phyloP scores from a whole-genome alignment of 768 basidiomycete species.

The Mycena amicta region DNA sequence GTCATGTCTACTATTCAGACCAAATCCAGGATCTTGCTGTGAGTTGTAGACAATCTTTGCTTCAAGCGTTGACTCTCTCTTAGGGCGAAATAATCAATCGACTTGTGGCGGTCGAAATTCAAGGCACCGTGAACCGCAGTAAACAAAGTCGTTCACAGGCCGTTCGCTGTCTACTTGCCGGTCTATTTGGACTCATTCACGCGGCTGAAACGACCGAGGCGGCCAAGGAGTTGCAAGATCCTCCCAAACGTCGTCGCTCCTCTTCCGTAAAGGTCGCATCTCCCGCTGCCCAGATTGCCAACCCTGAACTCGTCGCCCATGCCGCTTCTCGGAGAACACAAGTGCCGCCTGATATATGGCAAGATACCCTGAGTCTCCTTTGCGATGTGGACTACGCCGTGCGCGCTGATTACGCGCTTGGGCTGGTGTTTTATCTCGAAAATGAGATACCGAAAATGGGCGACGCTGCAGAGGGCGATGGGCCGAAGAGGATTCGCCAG shows the following conservation, averaged over 20 bases:
- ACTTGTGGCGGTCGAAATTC: slow-evolving; percentile 69
- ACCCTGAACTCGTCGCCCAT: slow-evolving; percentile 31
- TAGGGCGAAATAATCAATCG: slow-evolving; percentile 78
- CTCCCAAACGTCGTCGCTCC: slow-evolving; percentile 29
- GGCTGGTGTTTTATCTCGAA: slow-evolving; percentile 74
- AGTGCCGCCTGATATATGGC: slow-evolving; percentile 85
- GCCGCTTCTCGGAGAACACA: slow-evolving; percentile 57
- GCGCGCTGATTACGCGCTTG: slow-evolving; percentile 74
- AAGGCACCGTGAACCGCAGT: slow-evolving; percentile 50
- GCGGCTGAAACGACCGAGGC: slow-evolving; percentile 57
- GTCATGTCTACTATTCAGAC: slow-evolving; percentile 94
- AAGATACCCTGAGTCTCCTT: slow-evolving; percentile 83
- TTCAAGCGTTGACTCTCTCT: slow-evolving; percentile 2
- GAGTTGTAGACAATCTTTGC: slow-evolving; percentile 23
- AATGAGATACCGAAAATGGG: slow-evolving; percentile 72
- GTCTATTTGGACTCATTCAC: slow-evolving; percentile 69
- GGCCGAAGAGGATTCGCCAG: slow-evolving; percentile 46
- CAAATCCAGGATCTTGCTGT: slow-evolving; percentile 90
- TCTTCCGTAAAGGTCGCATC: slow-evolving; percentile 23
- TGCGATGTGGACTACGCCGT: slow-evolving; percentile 81
- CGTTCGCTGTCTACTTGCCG: slow-evolving; percentile 69
- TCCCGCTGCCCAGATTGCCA: slow-evolving; percentile 29
- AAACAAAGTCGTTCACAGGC: slow-evolving; percentile 59
- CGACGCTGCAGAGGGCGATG: slow-evolving; percentile 50
- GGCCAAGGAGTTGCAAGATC: slow-evolving; percentile 17